These are phyloP conservation scores for Biancaea sappan DNA, from an alignment of 306 rosid species.

Conservation along the genomic window DNA sequence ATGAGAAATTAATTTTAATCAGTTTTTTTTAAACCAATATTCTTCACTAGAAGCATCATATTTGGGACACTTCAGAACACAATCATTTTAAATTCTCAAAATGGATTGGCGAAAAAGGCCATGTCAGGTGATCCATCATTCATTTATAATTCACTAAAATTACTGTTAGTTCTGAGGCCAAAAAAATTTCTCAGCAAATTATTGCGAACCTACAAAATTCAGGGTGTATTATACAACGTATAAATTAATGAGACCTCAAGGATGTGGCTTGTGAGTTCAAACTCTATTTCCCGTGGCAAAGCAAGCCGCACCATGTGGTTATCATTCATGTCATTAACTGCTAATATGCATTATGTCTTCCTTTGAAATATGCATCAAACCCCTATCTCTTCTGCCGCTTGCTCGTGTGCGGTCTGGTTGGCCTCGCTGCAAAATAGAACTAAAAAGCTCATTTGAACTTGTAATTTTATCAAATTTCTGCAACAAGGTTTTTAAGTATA, in stretches of 20 bases:
- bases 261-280: not conserved
- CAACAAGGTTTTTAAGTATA: not conserved
- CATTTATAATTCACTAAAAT: no score
- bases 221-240: not conserved
- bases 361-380: slow-evolving; percentile 57
- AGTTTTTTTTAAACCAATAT: no score
- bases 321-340: slow-evolving; percentile 3
- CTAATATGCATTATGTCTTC: slow-evolving; percentile 51
- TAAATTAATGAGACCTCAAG: not conserved
- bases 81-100: not conserved
- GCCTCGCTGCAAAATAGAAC: slow-evolving; percentile 53
- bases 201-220: slow-evolving; percentile 7
- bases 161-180: not conserved
- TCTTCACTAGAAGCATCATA: no score
- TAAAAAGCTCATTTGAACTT: not conserved
- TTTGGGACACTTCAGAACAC: not conserved
- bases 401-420: slow-evolving; percentile 49
- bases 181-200: not conserved
- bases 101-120: not conserved
- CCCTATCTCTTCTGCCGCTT: slow-evolving; percentile 49
- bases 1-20: no score
- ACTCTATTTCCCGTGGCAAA: not conserved
- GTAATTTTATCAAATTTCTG: not conserved
- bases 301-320: not conserved
- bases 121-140: not conserved